These are phyloP conservation scores for Sclerotinia borealis DNA, from an alignment of 2,329 filamentous ascomycete genomes.

Conservation along the genomic window DNA sequence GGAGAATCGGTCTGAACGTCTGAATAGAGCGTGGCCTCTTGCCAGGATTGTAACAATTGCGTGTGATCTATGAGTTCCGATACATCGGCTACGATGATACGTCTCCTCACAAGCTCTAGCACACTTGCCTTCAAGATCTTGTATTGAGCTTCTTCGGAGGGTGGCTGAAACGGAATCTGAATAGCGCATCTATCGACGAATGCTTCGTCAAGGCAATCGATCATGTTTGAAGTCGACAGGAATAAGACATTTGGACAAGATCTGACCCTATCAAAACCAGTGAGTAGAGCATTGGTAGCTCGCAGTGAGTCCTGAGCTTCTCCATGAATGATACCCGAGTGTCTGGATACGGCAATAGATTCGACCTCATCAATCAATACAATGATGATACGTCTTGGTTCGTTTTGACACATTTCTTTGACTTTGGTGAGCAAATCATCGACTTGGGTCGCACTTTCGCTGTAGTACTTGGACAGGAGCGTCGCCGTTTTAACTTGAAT, in stretches of 20 bases:
- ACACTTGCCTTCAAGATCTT: conserved; percentile 26
- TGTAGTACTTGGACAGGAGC: conserved; percentile 42
- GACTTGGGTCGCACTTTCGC: conserved; percentile 41
- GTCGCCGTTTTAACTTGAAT: conserved; percentile 41
- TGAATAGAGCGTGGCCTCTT: conserved; percentile 19
- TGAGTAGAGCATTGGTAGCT: conserved; percentile 32
- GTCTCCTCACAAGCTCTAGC: conserved; percentile 20
- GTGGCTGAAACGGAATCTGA: conserved; percentile 21
- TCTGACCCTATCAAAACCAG: conserved; percentile 26
- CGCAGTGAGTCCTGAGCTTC: conserved; percentile 30
- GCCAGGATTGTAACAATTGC: conserved; percentile 18
- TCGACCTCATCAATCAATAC: conserved; percentile 34
- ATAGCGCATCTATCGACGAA: conserved; percentile 30
- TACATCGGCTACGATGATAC: conserved; percentile 14
- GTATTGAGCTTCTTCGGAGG: conserved; percentile 25
- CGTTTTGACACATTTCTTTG: conserved; percentile 22
- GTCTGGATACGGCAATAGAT: conserved; percentile 27
- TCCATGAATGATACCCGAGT: conserved; percentile 19
- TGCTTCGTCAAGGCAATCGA: conserved; percentile 26
- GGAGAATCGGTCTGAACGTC: neutral
- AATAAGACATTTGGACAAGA: conserved; percentile 26
- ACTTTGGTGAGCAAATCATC: conserved; percentile 39
- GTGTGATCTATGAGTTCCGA: conserved; percentile 8
- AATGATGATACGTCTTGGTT: conserved; percentile 24
- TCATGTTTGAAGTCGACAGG: conserved; percentile 31